These are phyloP conservation scores for Penicillium janthinellum DNA, from an alignment of 2,329 filamentous ascomycete genomes.

Conservation along the genomic window DNA sequence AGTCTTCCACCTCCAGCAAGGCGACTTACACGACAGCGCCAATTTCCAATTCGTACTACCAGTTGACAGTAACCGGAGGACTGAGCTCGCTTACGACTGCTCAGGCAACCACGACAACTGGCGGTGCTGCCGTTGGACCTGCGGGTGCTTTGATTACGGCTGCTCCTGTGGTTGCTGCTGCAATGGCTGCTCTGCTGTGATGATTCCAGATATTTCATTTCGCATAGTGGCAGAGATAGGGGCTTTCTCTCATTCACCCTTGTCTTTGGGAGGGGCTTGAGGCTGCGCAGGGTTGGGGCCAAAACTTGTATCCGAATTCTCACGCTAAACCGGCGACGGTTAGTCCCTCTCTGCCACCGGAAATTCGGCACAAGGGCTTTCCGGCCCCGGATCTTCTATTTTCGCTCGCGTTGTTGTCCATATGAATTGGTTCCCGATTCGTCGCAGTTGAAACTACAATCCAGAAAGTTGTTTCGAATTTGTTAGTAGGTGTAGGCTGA, in stretches of 20 bases:
- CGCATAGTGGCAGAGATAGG: neutral
- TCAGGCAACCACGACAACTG: slow-evolving; percentile 24
- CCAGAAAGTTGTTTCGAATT: too few species aligned
- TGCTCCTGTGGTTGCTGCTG: slow-evolving; percentile 28
- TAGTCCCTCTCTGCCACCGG: too few species aligned
- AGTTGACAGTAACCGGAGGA: slow-evolving; percentile 26
- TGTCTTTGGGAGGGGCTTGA: neutral
- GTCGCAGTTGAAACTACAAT: too few species aligned
- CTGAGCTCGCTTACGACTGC: slow-evolving; percentile 21
- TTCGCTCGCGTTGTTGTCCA: too few species aligned
- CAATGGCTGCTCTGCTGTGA: slow-evolving; percentile 22
- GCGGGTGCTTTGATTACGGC: slow-evolving; percentile 26
- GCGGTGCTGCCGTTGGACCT: slow-evolving; percentile 18
- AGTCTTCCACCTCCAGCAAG: slow-evolving; percentile 4
- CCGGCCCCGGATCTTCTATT: too few species aligned
- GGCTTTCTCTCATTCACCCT: neutral
- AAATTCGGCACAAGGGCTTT: too few species aligned
- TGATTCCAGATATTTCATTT: neutral
- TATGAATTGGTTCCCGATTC: too few species aligned
- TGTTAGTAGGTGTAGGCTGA: too few species aligned
- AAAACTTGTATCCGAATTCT: neutral
- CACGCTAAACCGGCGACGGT: neutral
- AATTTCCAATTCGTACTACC: slow-evolving; percentile 7
- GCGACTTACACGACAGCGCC: slow-evolving; percentile 7
- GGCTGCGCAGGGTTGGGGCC: neutral